Percentiles rank a stretch among this genome's conserved stretches.
These are phyloP conservation scores for Claviceps sp. DNA, from an alignment of 2,329 filamentous ascomycete species.

Conservation along the genomic window DNA sequence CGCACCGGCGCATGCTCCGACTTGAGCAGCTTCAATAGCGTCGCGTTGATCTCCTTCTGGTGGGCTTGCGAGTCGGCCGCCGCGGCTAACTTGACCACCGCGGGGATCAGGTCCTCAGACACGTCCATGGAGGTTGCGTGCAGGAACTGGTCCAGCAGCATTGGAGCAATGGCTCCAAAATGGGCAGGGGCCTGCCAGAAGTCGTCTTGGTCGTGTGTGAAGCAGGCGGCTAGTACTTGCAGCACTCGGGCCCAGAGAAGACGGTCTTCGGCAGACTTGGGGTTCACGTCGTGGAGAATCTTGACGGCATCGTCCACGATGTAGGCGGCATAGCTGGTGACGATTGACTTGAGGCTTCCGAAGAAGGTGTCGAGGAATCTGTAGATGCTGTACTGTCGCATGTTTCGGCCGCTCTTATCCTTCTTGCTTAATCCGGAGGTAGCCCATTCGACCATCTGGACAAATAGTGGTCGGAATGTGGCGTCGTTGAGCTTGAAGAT, in stretches of 20 bases:
- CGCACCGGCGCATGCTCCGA: conserved; percentile 59
- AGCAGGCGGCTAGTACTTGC: conserved; percentile 57
- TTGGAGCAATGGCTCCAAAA: conserved; percentile 58
- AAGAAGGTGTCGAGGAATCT: conserved; percentile 72
- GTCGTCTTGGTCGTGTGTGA: conserved; percentile 82
- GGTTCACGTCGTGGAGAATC: conserved; percentile 37
- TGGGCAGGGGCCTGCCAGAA: conserved; percentile 93
- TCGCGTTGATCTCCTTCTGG: conserved; percentile 75
- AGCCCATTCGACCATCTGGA: conserved; percentile 73
- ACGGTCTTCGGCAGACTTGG: conserved; percentile 37
- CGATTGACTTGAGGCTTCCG: conserved; percentile 77
- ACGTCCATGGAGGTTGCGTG: conserved; percentile 32
- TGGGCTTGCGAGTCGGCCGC: conserved; percentile 78
- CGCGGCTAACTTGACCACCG: conserved; percentile 66
- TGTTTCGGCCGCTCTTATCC: conserved; percentile 41
- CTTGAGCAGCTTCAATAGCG: conserved; percentile 66
- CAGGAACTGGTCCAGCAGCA: conserved; percentile 55
- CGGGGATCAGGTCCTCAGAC: conserved; percentile 48
- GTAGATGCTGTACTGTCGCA: conserved; percentile 66
- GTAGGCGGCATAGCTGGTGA: conserved; percentile 83
- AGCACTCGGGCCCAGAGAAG: conserved; percentile 59
- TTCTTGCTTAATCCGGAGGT: conserved; percentile 45
- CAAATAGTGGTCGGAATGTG: conserved; percentile 83
- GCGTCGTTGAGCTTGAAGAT: conserved; percentile 94
- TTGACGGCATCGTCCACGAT: conserved; percentile 62